Evolutionary conservation across 108 stramenopile species (phyloP), one percentile per base, ranked within the genome.

Genomic region (Conticribra weissflogii): DNA sequence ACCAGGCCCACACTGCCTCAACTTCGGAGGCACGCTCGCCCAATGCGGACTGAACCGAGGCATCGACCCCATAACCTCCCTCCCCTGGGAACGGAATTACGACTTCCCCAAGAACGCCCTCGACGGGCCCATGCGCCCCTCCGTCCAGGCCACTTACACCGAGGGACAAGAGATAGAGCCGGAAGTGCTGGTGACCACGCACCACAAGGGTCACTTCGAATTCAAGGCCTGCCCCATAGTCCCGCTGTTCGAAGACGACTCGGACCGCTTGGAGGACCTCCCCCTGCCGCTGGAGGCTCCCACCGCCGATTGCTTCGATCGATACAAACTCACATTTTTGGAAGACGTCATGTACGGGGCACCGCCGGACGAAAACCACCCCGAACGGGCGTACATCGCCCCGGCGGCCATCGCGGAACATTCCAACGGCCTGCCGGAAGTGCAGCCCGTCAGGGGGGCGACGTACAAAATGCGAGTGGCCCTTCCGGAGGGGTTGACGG

Each of bases 181-280:
- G 0, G 76, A 76, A 23, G 69, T 74, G 24, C 25, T 65, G 34
- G 55, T 83, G 7, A 76, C 81, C 0, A 82, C 83, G 2, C 86
- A 87, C 59, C 86, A 84, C 56, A 71, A 59, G 58, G 86, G 86
- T 27, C 83, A 87, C 36, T 67, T 84, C 29, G 79, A 67, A 36
- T 32, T 84, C 61, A 62, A 53, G 12, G 86, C 81, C 1, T 87
- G 86, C 74, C 74, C 83, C 5, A 54, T 73, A 3, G 51, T 34
- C n/a, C 46, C 59, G n/a, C 2, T 62, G 28, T 49, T 50, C 2
- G 49, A 49, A 9, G 62, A 63, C 12, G 22, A 18, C 24, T 3
- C 24, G 44, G 25, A 19, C 19, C 19, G 14, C 27, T 0, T 4
- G 23, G 30, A 69, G 22, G 29, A 32, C 15, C n/a, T n/a, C n/a